phyloP scores from a whole-genome alignment of 108 stramenopile genomes.

The Stephanodiscus triporus region DNA sequence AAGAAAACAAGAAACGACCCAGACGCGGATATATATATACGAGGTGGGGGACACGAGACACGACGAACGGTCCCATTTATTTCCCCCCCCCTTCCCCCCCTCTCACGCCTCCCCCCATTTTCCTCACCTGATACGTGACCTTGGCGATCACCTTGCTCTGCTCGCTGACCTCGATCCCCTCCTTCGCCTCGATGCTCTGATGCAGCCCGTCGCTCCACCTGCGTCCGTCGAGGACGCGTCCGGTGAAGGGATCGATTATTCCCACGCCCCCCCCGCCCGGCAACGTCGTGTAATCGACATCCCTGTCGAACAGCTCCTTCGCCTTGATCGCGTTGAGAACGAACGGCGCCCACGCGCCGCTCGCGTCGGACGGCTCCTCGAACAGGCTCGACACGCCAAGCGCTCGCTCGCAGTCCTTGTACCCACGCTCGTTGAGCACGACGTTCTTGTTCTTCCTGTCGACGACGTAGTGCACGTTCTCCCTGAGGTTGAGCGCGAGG shows the following conservation, averaged over 20 bases:
- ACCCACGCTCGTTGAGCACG: slow-evolving; percentile 89
- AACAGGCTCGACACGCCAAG: slow-evolving; percentile 86
- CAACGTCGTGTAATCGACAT: slow-evolving; percentile 88
- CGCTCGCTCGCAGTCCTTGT: slow-evolving; percentile 83
- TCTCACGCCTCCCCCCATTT: neutral
- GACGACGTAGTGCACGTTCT: slow-evolving; percentile 88
- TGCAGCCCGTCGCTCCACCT: slow-evolving; percentile 96
- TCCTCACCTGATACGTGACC: slow-evolving; percentile 91
- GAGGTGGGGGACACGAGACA: too few species aligned
- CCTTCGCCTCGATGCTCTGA: slow-evolving; percentile 96
- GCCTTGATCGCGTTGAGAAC: slow-evolving; percentile 92
- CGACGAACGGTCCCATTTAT: neutral
- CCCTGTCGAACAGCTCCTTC: slow-evolving; percentile 91
- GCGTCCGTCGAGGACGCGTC: slow-evolving; percentile 94
- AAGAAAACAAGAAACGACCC: neutral
- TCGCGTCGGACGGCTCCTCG: slow-evolving; percentile 72
- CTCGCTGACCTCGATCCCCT: slow-evolving; percentile 88
- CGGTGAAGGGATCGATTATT: slow-evolving; percentile 95
- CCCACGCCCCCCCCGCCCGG: slow-evolving; percentile 69
- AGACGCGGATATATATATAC: too few species aligned
- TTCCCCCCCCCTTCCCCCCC: too few species aligned
- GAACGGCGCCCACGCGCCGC: slow-evolving; percentile 88
- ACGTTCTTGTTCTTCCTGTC: slow-evolving; percentile 92
- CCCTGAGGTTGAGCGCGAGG: slow-evolving; percentile 82
- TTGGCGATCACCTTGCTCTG: slow-evolving; percentile 94